Percentiles rank a stretch among this genome's conserved stretches.
Conservation (phyloP, 2,329 filamentous ascomycete species). For the Colletotrichum sp. region DNA sequence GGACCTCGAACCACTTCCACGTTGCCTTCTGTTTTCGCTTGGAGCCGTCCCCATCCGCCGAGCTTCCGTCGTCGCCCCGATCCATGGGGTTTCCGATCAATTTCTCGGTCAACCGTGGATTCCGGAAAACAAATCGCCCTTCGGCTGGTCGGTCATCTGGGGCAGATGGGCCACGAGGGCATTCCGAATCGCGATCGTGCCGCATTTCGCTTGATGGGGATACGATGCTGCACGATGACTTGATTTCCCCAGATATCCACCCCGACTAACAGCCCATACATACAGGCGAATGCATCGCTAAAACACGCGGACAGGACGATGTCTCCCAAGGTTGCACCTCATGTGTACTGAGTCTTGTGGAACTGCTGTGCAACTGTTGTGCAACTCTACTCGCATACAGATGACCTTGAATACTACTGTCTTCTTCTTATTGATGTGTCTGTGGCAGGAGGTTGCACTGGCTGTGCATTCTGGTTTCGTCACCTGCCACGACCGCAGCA, state of each 20-base stretch:
- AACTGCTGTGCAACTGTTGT: neutral
- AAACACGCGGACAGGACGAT: neutral
- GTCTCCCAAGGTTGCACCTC: neutral
- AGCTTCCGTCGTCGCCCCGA: neutral
- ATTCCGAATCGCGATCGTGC: neutral
- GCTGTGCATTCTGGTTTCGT: neutral
- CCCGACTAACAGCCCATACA: neutral
- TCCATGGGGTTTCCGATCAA: neutral
- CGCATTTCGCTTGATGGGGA: neutral
- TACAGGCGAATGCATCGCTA: neutral
- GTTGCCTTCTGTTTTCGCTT: neutral
- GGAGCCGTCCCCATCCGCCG: neutral
- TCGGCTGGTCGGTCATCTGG: neutral
- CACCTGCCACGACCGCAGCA: neutral
- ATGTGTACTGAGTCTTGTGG: neutral
- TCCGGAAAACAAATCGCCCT: neutral
- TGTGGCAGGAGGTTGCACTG: neutral
- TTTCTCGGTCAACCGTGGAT: neutral
- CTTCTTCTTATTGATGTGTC: neutral
- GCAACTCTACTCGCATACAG: neutral
- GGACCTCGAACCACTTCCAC: neutral
- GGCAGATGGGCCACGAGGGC: neutral
- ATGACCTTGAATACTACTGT: neutral
- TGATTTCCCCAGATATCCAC: slow-evolving; percentile 10
- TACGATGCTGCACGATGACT: neutral